phyloP scores from a whole-genome alignment of 148 eudicot species.

The Camellia lanceoleosa region DNA sequence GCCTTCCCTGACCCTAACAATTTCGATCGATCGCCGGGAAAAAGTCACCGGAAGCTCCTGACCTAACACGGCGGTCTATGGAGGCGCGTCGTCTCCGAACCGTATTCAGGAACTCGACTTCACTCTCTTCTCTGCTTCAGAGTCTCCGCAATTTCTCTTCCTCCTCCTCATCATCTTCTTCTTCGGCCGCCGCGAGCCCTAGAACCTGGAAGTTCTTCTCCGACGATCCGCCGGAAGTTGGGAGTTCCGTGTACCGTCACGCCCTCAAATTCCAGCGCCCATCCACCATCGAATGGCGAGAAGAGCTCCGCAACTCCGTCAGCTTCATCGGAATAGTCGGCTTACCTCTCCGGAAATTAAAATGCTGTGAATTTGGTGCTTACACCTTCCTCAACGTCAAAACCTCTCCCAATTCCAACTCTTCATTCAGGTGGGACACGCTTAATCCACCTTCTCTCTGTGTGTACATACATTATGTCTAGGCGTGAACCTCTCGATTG shows the following conservation, averaged over 20 bases:
- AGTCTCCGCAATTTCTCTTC: neutral
- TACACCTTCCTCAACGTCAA: constrained; percentile 30
- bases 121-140: neutral
- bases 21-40: no score
- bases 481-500: neutral
- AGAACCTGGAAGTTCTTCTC: neutral
- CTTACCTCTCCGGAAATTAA: constrained; percentile 12
- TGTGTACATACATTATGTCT: neutral
- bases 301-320: constrained; percentile 30
- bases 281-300: constrained; percentile 16
- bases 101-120: neutral
- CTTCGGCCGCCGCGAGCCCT: neutral
- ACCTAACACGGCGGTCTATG: neutral
- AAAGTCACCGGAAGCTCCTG: neutral
- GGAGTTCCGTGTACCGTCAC: constrained; percentile 25
- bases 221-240: constrained; percentile 12
- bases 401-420: constrained; percentile 14
- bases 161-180: neutral
- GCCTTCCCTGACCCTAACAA: no score
- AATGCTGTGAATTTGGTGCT: constrained; percentile 17
- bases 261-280: constrained; percentile 41
- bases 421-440: constrained; percentile 23
- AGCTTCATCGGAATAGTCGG: constrained; percentile 46
- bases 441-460: neutral
- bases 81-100: constrained; percentile 8